These are phyloP conservation scores for Solanum stenotomum DNA, from an alignment of 257 asterid genomes.

Conservation along the genomic window DNA sequence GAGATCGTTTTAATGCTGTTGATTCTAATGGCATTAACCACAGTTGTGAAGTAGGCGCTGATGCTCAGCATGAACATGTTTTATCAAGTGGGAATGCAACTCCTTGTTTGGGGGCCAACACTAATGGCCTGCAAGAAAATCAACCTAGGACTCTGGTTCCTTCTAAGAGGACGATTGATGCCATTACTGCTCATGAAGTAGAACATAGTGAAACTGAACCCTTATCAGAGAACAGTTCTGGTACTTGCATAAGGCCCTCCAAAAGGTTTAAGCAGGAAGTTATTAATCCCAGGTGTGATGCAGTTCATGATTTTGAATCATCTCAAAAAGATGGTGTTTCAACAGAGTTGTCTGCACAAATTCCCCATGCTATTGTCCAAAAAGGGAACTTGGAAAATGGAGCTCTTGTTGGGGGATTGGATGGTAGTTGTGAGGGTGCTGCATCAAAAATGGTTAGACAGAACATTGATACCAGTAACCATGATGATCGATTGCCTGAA, in stretches of 20 bases:
- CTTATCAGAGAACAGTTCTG: conserved; percentile 9
- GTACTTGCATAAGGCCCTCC: conserved; percentile 8
- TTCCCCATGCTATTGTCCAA: background rate
- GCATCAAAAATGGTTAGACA: conserved; percentile 4
- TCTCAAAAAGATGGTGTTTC: conserved; percentile 12
- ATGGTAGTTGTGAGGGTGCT: conserved; percentile 4
- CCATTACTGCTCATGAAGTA: conserved; percentile 10
- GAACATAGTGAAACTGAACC: conserved; percentile 9
- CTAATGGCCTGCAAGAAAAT: conserved; percentile 11
- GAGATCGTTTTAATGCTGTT: background rate
- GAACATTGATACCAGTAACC: conserved; percentile 5
- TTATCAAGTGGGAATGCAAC: conserved; percentile 1
- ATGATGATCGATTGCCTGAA: conserved; percentile 16
- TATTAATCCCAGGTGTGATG: background rate
- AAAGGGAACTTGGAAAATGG: conserved; percentile 3
- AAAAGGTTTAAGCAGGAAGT: conserved; percentile 33
- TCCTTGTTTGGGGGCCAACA: conserved; percentile 5
- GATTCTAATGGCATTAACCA: conserved; percentile 4
- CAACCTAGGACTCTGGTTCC: conserved; percentile 17
- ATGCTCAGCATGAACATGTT: background rate
- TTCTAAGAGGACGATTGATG: conserved; percentile 19
- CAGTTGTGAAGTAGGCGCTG: conserved; percentile 1
- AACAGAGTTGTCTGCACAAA: background rate
- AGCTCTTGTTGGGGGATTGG: conserved; percentile 3
- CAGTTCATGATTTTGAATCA: conserved; percentile 5